Percentiles rank a stretch among this genome's conserved stretches.
phyloP scores from a whole-genome alignment of 306 rosid genomes.

The Bauhinia variegata region DNA sequence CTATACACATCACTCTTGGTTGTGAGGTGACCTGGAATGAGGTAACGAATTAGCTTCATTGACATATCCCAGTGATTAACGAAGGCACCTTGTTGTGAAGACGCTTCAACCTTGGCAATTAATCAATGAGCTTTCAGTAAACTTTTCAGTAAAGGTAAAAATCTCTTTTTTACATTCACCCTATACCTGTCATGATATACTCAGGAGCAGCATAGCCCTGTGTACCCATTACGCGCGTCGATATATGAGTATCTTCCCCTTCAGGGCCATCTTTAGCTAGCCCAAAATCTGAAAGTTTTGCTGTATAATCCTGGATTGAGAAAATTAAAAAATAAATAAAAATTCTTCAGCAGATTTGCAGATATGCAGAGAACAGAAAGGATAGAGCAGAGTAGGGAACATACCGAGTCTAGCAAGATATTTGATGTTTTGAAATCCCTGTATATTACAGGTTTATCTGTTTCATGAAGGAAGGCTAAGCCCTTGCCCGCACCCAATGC shows the following conservation, averaged over 20 bases:
- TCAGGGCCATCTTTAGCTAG: conserved; percentile 55
- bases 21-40: conserved; percentile 67
- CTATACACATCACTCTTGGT: conserved; percentile 86
- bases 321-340: background rate
- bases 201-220: conserved; percentile 64
- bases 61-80: background rate
- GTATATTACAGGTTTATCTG: conserved; percentile 76
- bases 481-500: conserved; percentile 83
- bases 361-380: background rate
- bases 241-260: conserved; percentile 47
- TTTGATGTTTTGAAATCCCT: conserved; percentile 87
- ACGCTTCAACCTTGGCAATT: background rate
- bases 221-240: conserved; percentile 49
- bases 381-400: conserved; percentile 12
- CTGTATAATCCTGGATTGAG: conserved; percentile 52
- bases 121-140: background rate
- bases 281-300: conserved; percentile 53
- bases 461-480: conserved; percentile 74
- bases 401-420: conserved; percentile 75
- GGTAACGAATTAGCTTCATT: conserved; percentile 11
- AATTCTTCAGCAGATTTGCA: background rate
- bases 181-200: conserved; percentile 48
- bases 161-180: background rate
- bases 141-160: background rate
- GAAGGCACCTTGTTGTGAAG: background rate